Evolutionary conservation across 73 alveolate genomes (phyloP).

Genomic region (Tetrahymena malaccensis): DNA sequence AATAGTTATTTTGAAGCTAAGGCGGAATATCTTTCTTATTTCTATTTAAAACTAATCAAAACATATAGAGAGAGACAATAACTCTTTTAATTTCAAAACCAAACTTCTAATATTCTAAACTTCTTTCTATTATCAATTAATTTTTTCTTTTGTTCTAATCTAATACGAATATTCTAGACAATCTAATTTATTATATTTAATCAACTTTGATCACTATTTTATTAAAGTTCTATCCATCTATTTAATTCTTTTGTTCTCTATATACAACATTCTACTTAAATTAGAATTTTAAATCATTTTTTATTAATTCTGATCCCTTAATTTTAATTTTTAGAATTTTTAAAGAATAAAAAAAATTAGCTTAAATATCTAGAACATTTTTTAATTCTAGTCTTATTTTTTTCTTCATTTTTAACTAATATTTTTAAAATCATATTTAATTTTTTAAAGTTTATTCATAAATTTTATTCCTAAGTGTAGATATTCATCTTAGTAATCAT

Average conservation of each 20-base stretch:
- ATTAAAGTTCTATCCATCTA: not conserved
- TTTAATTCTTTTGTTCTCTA: not conserved
- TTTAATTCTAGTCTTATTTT: too few species aligned
- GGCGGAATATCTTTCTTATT: not conserved
- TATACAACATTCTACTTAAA: not conserved
- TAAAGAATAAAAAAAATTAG: not conserved
- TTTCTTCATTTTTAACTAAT: too few species aligned
- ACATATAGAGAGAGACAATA: not conserved
- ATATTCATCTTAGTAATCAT: too few species aligned
- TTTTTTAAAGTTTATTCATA: too few species aligned
- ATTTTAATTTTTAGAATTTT: not conserved
- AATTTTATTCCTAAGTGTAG: too few species aligned
- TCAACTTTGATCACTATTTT: not conserved
- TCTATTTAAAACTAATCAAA: not conserved
- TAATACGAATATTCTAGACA: not conserved
- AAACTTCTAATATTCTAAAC: not conserved
- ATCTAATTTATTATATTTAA: not conserved
- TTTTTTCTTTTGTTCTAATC: not conserved
- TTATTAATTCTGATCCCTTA: not conserved
- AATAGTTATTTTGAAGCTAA: not conserved
- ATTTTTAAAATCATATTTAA: too few species aligned
- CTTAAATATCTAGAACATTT: not conserved
- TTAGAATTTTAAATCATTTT: not conserved
- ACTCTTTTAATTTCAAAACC: too few species aligned
- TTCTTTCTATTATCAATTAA: not conserved